Evolutionary conservation across 148 eudicot genomes (phyloP), one percentile per base, ranked within the genome.

Genomic region (Rhododendron mucronatum): DNA sequence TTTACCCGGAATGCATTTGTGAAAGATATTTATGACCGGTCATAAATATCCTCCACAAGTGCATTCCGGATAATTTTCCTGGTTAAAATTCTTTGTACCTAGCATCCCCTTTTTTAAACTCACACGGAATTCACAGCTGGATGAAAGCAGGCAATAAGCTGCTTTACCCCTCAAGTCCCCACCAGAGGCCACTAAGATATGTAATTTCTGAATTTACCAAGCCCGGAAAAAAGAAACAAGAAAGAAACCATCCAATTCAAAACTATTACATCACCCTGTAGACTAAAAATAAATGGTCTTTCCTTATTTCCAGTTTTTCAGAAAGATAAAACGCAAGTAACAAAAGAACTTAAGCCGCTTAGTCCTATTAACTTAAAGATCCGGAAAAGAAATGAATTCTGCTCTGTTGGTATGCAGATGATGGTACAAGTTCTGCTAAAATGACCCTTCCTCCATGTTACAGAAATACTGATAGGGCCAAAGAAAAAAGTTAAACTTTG

Each of bases 261-360:
- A 10, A 69, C 51, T 65, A 10, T 1, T 53, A 10, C 65, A 51
- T 3, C 35, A 74, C n/a, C 30, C 13, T 50, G 45, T 48, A 20
- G 21, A 45, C 78, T 69, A 48, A 33, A 41, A 47, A 48, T 47
- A 50, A 74, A 84, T 84, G 12, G 35, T 73, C 76, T 53, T 59
- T 30, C 21, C 61, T 37, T 69, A 55, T 71, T 53, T 41, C 41
- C 1, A 13, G 15, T 23, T 84, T 53, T 35, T 21, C 67, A 73
- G 50, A n/a, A 59, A 75, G 65, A 61, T 33, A 84, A 41, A 84
- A 74, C 16, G 65, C 33, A 73, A 10, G 86, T 61, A 74, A 51
- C 47, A 21, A 75, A 84, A 74, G 48, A 74, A 84, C 48, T 23
- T 50, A 35, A 50, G 48, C 20, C 0, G 28, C 35, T 12, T 39